phyloP scores from a whole-genome alignment of 148 eudicot genomes.

The Persicaria tinctoria region DNA sequence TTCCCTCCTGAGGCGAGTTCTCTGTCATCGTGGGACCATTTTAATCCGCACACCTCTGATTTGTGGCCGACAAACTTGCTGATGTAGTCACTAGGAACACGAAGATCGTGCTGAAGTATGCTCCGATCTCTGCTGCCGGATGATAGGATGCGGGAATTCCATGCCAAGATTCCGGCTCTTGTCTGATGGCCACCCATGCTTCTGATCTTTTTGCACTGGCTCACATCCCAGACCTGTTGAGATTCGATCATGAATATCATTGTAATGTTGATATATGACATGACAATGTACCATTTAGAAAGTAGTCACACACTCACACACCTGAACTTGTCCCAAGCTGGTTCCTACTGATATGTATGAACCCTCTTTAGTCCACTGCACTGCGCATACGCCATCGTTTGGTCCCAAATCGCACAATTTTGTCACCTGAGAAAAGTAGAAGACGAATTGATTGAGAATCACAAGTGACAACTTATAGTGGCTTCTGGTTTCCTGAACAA shows the following conservation, averaged over 20 bases:
- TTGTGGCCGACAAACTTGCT: constrained; percentile 94
- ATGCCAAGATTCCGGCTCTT: constrained; percentile 88
- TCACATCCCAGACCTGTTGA: constrained; percentile 82
- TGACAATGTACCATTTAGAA: background rate
- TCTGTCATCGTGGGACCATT: constrained; percentile 98
- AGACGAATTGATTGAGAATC: background rate
- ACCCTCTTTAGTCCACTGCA: constrained; percentile 97
- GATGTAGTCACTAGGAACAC: constrained; percentile 71
- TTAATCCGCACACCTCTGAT: constrained; percentile 98
- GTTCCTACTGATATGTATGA: constrained; percentile 92
- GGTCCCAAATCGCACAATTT: constrained; percentile 92
- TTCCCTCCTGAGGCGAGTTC: constrained; percentile 99
- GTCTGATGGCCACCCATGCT: constrained; percentile 93
- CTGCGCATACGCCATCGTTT: constrained; percentile 74
- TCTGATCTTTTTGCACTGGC: constrained; percentile 78
- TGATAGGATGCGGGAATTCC: constrained; percentile 87
- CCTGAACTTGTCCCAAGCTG: constrained; percentile 89
- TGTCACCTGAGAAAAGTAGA: constrained; percentile 50
- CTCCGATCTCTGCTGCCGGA: constrained; percentile 96
- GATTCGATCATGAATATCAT: too few relatives aligned
- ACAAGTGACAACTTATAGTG: background rate
- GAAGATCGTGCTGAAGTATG: constrained; percentile 95
- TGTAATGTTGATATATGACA: background rate
- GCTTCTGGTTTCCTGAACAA: background rate
- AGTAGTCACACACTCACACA: constrained; percentile 25